Conservation (phyloP, 2,329 filamentous ascomycete species). For the Ceratocystis smalleyi region DNA sequence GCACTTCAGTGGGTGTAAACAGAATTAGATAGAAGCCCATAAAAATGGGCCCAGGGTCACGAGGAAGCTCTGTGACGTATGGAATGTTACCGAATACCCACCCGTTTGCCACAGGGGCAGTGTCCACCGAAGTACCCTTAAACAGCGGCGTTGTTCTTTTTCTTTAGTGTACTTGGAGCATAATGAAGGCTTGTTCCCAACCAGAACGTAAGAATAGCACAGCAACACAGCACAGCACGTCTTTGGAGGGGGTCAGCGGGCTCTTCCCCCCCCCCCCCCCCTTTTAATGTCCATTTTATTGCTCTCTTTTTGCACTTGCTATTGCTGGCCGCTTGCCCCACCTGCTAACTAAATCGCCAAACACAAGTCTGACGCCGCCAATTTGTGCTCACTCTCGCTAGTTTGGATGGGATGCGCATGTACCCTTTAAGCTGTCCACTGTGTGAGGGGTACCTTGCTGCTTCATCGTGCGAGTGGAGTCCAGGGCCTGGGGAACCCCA, state of each 20-base stretch:
- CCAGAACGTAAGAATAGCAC: background rate
- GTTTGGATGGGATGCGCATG: background rate
- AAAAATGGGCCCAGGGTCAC: background rate
- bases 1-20: background rate
- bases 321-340: background rate
- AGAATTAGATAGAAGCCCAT: background rate
- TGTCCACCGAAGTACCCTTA: background rate
- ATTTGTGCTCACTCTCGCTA: background rate
- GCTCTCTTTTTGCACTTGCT: background rate
- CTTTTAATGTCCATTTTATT: background rate
- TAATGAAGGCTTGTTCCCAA: background rate
- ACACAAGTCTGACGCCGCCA: background rate
- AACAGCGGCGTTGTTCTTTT: background rate
- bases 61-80: background rate
- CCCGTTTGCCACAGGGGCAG: slow-evolving; percentile 6
- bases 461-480: background rate
- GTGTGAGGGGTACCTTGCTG: background rate
- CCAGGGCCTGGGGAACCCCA: background rate
- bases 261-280: background rate
- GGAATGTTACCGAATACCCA: background rate
- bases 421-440: background rate
- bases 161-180: background rate
- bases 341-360: background rate
- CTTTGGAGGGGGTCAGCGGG: background rate
- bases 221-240: background rate